Percentiles rank a stretch among this genome's conserved stretches.
Evolutionary conservation across 2,329 filamentous ascomycete species (phyloP).

Genomic region (Amauroascus niger): DNA sequence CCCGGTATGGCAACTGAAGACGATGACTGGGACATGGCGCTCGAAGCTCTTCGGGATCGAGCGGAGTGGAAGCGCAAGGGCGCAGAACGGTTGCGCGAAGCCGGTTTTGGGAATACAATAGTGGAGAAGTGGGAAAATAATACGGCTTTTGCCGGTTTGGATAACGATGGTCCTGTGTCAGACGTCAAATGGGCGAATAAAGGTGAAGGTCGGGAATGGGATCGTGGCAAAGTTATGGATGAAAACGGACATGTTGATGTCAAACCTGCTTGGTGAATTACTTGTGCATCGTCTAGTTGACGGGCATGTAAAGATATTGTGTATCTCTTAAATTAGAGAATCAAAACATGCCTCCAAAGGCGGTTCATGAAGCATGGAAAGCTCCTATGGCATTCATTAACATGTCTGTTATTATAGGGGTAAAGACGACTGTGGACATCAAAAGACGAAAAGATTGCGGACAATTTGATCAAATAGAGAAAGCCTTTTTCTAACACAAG

Average conservation of each 20-base stretch:
- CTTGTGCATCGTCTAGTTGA: not conserved
- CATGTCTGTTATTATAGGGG: too few species aligned
- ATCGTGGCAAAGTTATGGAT: constrained; percentile 52
- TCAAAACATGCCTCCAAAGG: not conserved
- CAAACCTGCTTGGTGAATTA: constrained; percentile 39
- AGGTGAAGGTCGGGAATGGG: constrained; percentile 60
- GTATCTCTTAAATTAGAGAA: too few species aligned
- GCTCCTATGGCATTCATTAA: not conserved
- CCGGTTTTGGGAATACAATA: constrained; percentile 68
- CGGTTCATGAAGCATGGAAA: not conserved
- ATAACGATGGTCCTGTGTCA: constrained; percentile 43
- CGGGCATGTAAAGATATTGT: not conserved
- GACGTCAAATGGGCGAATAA: constrained; percentile 63
- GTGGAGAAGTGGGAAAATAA: constrained; percentile 62
- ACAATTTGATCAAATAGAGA: not conserved
- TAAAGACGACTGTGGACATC: not conserved
- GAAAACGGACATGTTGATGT: constrained; percentile 46
- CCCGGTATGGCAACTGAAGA: constrained; percentile 37
- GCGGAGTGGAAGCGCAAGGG: constrained; percentile 66
- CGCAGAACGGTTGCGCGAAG: constrained; percentile 62
- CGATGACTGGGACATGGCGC: constrained; percentile 68
- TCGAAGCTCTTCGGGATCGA: constrained; percentile 71
- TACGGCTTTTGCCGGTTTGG: constrained; percentile 44
- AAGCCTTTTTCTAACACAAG: constrained; percentile 3
- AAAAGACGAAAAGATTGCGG: not conserved